Evolutionary conservation across 768 basidiomycete genomes (phyloP).

Genomic region (Pulveroboletus sp.): DNA sequence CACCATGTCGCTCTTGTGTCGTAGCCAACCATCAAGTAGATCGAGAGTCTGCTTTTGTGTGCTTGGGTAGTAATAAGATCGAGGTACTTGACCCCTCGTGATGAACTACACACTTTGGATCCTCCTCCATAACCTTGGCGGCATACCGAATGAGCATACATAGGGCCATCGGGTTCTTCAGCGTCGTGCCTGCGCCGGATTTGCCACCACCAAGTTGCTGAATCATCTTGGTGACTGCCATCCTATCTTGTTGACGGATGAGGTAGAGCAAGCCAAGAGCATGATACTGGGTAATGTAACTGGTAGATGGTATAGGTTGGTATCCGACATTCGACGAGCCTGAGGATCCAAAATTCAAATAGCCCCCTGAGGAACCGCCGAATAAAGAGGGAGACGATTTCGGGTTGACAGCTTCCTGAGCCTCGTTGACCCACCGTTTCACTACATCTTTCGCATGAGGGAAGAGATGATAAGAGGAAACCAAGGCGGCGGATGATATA

Average conservation of each 20-base stretch:
- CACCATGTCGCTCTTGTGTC: slow-evolving; percentile 99
- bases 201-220: slow-evolving; percentile 92
- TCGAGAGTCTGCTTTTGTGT: slow-evolving; percentile 91
- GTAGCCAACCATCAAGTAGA: slow-evolving; percentile 87
- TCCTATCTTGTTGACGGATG: slow-evolving; percentile 95
- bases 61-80: slow-evolving; percentile 37
- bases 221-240: slow-evolving; percentile 99
- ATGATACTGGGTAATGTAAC: slow-evolving; percentile 95
- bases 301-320: slow-evolving; percentile 81
- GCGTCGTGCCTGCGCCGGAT: slow-evolving; percentile 71
- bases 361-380: slow-evolving; percentile 48
- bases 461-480: slow-evolving; percentile 96
- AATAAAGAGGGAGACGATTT: slow-evolving; percentile 76
- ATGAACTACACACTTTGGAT: slow-evolving; percentile 76
- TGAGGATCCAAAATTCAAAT: slow-evolving; percentile 66
- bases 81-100: background rate
- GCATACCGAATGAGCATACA: slow-evolving; percentile 99
- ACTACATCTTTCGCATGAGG: slow-evolving; percentile 93
- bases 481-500: slow-evolving; percentile 92
- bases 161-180: slow-evolving; percentile 95
- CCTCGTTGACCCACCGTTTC: slow-evolving; percentile 99
- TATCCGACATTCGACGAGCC: slow-evolving; percentile 53
- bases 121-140: slow-evolving; percentile 98
- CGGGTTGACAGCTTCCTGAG: slow-evolving; percentile 90
- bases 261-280: slow-evolving; percentile 89